Evolutionary conservation across 108 stramenopile genomes (phyloP), one percentile per base, ranked within the genome.

Genomic region (Pseudonitzschia delicatissima): DNA sequence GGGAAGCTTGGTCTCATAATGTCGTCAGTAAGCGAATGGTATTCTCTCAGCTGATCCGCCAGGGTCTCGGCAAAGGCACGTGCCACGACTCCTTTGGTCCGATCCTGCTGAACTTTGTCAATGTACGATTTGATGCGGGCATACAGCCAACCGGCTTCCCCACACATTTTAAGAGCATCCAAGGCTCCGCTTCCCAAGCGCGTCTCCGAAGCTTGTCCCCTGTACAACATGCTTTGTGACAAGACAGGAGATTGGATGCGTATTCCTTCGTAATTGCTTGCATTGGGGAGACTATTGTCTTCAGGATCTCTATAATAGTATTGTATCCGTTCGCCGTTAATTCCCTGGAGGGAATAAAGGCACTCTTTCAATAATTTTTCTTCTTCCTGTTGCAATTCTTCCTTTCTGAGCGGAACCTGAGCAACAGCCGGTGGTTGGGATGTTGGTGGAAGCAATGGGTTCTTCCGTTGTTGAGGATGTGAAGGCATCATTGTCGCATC

Each of bases 141-240:
- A 62, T 85, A 96, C 23, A 96, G 62, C 93, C 92, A 95, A 2
- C 96, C 96, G 3, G 85, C 79, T 75, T 96, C 91, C 17, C 83
- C 87, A 53, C 86, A 84, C 23, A 88, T 60, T 9, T 71, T 65
- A 1, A 93, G 58, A 13, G 92, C 92, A 76, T 93, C 88, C 4
- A 68, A 57, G 1, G 86, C 76, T 18, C 91, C 91, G 52, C 72
- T 80, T 34, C 86, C 82, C 29, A 92, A 61, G 18, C 73, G 45
- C 1, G 88, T 75, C 37, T 73, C 58, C 27, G 47, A 44, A 15
- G 40, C 62, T 29, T 59, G 62, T 5, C 71, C 63, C 13, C 67
- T 58, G 33, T 74, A 67, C 37, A 74, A 45, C 0, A 70, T 29
- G 5, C 47, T 53, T 17, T 74, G 44, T 2, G 45, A 21, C 15